phyloP scores from a whole-genome alignment of 441 rosid genomes.

The Populus hybrid region DNA sequence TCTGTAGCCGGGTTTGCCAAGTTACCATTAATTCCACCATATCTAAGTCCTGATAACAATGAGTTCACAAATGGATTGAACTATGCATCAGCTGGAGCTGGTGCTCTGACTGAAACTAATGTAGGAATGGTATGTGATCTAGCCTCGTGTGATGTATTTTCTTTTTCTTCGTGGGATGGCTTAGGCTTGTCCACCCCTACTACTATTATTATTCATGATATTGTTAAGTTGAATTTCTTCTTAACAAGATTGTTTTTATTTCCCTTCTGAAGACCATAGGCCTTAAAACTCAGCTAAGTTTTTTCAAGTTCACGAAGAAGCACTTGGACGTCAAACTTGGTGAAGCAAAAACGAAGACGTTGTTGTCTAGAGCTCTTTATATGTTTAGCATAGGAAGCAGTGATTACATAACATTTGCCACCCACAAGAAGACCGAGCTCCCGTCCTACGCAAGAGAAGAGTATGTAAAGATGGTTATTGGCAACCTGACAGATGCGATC shows the following conservation, averaged over 20 bases:
- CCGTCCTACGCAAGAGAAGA: slow-evolving; percentile 26
- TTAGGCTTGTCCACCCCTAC: no score
- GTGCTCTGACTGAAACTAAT: slow-evolving; percentile 39
- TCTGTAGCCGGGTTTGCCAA: slow-evolving; percentile 28
- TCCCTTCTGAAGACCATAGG: slow-evolving; percentile 21
- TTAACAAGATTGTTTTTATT: no score
- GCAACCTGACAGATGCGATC: slow-evolving; percentile 20
- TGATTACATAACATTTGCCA: slow-evolving; percentile 27
- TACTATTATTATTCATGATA: no score
- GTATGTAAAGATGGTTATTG: slow-evolving; percentile 21
- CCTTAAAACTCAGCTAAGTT: slow-evolving; percentile 33
- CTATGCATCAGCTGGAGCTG: slow-evolving; percentile 55
- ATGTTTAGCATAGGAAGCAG: slow-evolving; percentile 37
- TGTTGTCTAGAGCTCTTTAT: slow-evolving; percentile 39
- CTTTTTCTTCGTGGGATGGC: no score
- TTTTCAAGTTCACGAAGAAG: slow-evolving; percentile 33
- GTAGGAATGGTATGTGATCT: slow-evolving; percentile 33
- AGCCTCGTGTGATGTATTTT: no score
- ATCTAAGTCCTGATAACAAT: slow-evolving; percentile 29
- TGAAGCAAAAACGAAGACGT: slow-evolving; percentile 19
- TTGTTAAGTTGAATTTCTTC: no score
- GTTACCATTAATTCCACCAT: slow-evolving; percentile 38
- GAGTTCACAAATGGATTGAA: slow-evolving; percentile 31
- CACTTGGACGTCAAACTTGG: slow-evolving; percentile 30
- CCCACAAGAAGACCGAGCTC: slow-evolving; percentile 17